Base-by-base conservation (phyloP, 2,329 filamentous ascomycete genomes). In the Zymoseptoria crescenta region DNA sequence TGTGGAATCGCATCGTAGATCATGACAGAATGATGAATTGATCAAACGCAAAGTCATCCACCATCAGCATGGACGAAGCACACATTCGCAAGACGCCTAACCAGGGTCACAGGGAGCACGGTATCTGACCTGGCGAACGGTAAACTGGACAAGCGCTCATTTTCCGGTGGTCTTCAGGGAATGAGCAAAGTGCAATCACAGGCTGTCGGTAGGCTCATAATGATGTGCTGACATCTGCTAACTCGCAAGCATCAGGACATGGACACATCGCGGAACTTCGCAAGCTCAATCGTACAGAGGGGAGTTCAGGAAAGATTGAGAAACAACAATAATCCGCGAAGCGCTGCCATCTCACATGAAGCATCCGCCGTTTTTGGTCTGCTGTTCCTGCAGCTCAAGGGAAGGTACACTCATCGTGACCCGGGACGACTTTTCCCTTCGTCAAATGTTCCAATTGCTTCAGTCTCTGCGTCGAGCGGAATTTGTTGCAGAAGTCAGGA, bases 381-480 rank as follows among this genome's bases (percentile, higher is more conserved):
- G 61, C 52, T 59, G 49, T 19, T 49, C 30, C 30, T 61, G 63
- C 16, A 64, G 41, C 45, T 54, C 59, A 13, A 72, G 45, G 45
- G 52, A 73, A 71, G 0, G 67, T 72, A 54, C 63, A 66, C 58
- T 73, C 69, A 52, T 74, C 72, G 60, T 74, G 71, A 3, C 72
- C 71, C 8, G 70, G 70, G n/a, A 73, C 69, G n/a, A 73, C 66
- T 28, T 67, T 57, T 16, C 70, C 70, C 30, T 68, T 61, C 2
- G 69, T 72, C 28, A 63, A 64, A 9, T 68, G 59, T 49, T 70
- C 66, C 5, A 73, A 60, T 24, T 70, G 68, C 63, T 72, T 72
- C 8, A 73, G 65, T 24, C 69, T 63, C 55, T 71, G 70, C 6
- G 69, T 73, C 24, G 67, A 70, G 20, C 68, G 67, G 58, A 73